Percentiles rank a stretch among this genome's conserved stretches.
Evolutionary conservation across 257 asterid species (phyloP).

Genomic region (Galeopsis tetrahit): DNA sequence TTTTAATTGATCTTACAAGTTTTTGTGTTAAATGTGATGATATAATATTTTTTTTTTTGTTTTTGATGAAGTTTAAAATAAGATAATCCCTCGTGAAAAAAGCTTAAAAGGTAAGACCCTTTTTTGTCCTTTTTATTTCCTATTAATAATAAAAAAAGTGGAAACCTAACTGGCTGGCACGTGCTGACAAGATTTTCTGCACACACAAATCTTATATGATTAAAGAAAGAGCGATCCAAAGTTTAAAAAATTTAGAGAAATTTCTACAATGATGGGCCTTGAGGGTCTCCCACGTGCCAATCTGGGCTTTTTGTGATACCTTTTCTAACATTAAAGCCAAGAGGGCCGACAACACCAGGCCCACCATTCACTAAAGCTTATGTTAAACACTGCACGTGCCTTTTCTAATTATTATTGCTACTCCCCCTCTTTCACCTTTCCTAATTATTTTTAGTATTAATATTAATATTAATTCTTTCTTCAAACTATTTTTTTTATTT

Average conservation of each 20-base stretch:
- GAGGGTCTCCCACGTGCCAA: constrained; percentile 48
- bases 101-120: constrained; percentile 16
- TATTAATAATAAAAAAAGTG: constrained; percentile 25
- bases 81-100: constrained; percentile 14
- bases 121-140: background rate
- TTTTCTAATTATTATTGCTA: constrained; percentile 33
- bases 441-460: background rate
- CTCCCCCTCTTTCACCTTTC: background rate
- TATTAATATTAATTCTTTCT: background rate
- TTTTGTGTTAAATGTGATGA: no score
- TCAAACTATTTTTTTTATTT: constrained; percentile 8
- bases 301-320: constrained; percentile 46
- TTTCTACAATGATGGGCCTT: constrained; percentile 46
- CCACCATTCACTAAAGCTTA: constrained; percentile 43
- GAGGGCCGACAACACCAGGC: constrained; percentile 45
- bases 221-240: constrained; percentile 32
- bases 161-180: constrained; percentile 48
- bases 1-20: no score
- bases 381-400: constrained; percentile 41
- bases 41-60: no score
- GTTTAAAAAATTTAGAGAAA: constrained; percentile 12
- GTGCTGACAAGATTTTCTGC: constrained; percentile 40
- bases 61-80: no score
- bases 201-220: constrained; percentile 35
- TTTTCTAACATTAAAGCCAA: constrained; percentile 38